Evolutionary conservation across 306 rosid genomes (phyloP), one percentile per base, ranked within the genome.

Genomic region (Cicer judaicum): DNA sequence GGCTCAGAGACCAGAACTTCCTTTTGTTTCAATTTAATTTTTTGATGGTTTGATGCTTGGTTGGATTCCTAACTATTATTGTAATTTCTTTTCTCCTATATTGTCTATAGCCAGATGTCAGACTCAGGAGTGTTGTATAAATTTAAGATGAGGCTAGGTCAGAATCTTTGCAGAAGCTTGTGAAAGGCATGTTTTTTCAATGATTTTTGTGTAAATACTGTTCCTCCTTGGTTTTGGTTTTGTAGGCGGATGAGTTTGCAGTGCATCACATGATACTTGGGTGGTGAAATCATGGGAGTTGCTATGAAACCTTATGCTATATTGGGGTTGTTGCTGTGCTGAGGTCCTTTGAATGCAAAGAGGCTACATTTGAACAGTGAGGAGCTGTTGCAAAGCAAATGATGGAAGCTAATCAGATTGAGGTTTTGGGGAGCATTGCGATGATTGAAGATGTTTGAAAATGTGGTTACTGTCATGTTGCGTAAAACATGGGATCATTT

Each of bases 71-170:
- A 76, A 79, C 60, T 64, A 65, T 61, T 63, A 34, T 63, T 56
- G 15, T 85, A 81, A n/a, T 70, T 73, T 63, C 74, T 78, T 42
- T 68, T 70, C 73, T 70, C 71, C 70, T 29, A 34, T 78, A 46
- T 78, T 79, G 47, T 87, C 53, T 83, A 79, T 90, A 91, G 97
- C 85, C 81, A 52, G 87, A 82, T 74, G 67, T 77, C 80, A 79
- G 83, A 74, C 64, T 78, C 48, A 21, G 84, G 55, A 78, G 80
- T 54, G 83, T 74, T 59, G 78, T 78, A 78, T 78, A 77, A 80
- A 52, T 78, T 68, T 84, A 81, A 82, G 83, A 76, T 60, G 89
- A 84, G 83, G 83, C 81, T 75, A 87, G 89, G 90, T 83, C 87
- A 84, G 95, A 83, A 73, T 75, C 82, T 79, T 19, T 83, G 81